Evolutionary conservation across 2,329 filamentous ascomycete species (phyloP).

Genomic region (Coleophoma eucalyptorum): DNA sequence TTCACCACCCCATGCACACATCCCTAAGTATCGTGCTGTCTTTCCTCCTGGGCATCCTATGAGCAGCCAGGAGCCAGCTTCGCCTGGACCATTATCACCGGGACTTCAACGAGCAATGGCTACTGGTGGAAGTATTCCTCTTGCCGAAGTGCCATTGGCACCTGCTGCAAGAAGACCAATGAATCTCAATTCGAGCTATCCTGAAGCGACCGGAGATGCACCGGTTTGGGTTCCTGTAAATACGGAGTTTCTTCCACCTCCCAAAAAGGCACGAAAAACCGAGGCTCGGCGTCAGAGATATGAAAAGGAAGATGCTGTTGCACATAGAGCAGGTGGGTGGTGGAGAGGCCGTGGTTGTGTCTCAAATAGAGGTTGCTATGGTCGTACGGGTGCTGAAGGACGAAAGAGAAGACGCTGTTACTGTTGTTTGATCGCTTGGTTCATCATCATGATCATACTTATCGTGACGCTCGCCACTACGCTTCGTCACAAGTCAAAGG

Average conservation of each 20-base stretch:
- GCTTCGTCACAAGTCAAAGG: constrained; percentile 37
- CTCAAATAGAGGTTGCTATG: constrained; percentile 60
- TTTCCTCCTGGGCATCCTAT: constrained; percentile 49
- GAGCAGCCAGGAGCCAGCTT: constrained; percentile 45
- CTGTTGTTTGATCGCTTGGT: constrained; percentile 42
- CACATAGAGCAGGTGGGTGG: constrained; percentile 52
- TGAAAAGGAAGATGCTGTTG: constrained; percentile 63
- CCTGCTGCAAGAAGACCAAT: constrained; percentile 28
- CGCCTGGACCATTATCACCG: constrained; percentile 60
- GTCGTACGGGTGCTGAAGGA: constrained; percentile 58
- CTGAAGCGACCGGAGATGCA: constrained; percentile 14
- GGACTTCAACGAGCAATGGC: constrained; percentile 59
- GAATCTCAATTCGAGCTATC: constrained; percentile 27
- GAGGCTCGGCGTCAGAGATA: constrained; percentile 45
- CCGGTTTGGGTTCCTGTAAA: constrained; percentile 7
- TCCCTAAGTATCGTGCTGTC: constrained; percentile 48
- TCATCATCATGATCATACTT: constrained; percentile 53
- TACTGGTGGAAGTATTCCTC: constrained; percentile 54
- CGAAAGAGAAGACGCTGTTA: constrained; percentile 60
- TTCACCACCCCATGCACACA: constrained; percentile 19
- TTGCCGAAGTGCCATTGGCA: constrained; percentile 56
- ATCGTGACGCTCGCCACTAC: constrained; percentile 55
- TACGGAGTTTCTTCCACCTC: constrained; percentile 7
- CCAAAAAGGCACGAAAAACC: constrained; percentile 21
- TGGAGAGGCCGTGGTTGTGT: constrained; percentile 66